Evolutionary conservation across 2,329 filamentous ascomycete genomes (phyloP).

Genomic region (Calonectria hawksworthii): DNA sequence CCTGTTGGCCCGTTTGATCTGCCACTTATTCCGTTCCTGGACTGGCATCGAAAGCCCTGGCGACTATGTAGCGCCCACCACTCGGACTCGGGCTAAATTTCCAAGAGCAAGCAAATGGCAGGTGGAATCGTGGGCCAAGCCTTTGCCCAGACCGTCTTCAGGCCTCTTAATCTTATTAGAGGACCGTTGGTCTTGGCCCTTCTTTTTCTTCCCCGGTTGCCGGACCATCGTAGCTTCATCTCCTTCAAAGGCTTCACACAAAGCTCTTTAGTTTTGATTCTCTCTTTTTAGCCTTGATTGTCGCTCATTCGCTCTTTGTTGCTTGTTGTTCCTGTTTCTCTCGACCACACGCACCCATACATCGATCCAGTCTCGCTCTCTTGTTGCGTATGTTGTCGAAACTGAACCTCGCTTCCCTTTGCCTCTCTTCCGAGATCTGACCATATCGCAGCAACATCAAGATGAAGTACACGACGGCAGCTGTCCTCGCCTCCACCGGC

Average conservation of each 20-base stretch:
- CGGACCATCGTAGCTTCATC: not conserved
- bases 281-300: not conserved
- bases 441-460: not conserved
- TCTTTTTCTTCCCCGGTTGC: not conserved
- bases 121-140: constrained; percentile 20
- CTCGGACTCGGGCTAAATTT: constrained; percentile 16
- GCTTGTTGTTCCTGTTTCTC: not conserved
- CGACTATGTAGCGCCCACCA: constrained; percentile 23
- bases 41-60: constrained; percentile 29
- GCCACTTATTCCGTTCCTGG: constrained; percentile 23
- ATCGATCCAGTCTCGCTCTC: not conserved
- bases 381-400: constrained; percentile 11
- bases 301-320: not conserved
- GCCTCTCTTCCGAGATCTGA: not conserved
- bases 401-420: not conserved
- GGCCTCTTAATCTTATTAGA: constrained; percentile 36
- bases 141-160: constrained; percentile 22
- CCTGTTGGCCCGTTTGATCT: constrained; percentile 37
- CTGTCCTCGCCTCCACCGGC: constrained; percentile 47
- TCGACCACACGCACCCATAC: not conserved
- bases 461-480: constrained; percentile 51
- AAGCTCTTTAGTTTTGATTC: constrained; percentile 4
- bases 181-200: not conserved
- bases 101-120: constrained; percentile 12
- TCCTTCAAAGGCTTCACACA: not conserved